Evolutionary conservation across 2,329 filamentous ascomycete genomes (phyloP).

Genomic region (Cordyceps fumosorosea): DNA sequence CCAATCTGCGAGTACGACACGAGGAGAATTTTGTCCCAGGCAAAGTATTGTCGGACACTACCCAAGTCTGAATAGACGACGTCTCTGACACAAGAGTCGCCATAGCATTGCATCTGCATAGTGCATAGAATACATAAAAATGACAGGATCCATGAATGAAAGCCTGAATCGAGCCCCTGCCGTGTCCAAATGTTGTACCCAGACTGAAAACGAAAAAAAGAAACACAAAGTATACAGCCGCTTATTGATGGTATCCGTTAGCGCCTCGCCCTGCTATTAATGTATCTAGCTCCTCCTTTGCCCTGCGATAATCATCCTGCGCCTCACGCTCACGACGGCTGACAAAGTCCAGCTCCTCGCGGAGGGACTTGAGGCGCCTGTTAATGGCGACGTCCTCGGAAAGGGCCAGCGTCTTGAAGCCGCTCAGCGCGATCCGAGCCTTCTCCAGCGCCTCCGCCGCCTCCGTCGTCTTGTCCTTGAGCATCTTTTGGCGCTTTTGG

Average conservation of each 20-base stretch:
- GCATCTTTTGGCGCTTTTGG: constrained; percentile 72
- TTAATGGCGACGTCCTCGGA: constrained; percentile 73
- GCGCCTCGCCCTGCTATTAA: constrained; percentile 32
- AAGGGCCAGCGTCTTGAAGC: constrained; percentile 68
- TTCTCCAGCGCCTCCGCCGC: constrained; percentile 69
- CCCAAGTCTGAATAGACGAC: background rate
- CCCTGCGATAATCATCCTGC: constrained; percentile 73
- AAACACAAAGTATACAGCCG: background rate
- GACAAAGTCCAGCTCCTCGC: constrained; percentile 78
- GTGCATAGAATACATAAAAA: constrained; percentile 4
- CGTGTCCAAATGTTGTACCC: background rate
- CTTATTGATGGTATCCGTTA: constrained; percentile 10
- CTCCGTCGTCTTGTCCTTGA: constrained; percentile 72
- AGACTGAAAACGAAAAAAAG: background rate
- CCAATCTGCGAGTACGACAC: background rate
- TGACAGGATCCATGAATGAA: background rate
- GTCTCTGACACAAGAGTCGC: background rate
- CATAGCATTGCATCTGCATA: background rate
- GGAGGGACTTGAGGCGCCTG: constrained; percentile 64
- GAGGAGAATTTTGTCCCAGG: background rate
- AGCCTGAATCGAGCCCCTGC: background rate
- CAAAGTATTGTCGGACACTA: too few relatives aligned
- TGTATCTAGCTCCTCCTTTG: constrained; percentile 69
- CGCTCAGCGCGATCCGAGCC: constrained; percentile 63
- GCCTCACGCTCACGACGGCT: constrained; percentile 80